Conservation (phyloP, 1,284 basidiomycete genomes). For the Malassezia nana region DNA sequence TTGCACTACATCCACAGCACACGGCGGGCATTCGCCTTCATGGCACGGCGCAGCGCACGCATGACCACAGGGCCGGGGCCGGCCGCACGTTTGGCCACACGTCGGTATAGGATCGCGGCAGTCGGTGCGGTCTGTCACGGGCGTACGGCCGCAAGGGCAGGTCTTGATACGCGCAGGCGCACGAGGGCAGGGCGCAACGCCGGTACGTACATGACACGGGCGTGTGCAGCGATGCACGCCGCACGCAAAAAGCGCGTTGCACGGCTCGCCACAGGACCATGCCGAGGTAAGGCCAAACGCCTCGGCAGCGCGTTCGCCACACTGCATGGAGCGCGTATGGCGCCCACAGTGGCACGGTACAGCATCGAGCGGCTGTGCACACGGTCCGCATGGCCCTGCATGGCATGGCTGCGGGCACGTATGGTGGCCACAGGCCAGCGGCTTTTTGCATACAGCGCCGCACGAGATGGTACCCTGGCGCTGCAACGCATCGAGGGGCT, state of each 20-base stretch:
- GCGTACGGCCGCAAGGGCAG: constrained; percentile 38
- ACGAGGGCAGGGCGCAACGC: constrained; percentile 26
- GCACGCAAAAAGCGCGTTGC: constrained; percentile 33
- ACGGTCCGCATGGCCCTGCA: constrained; percentile 31
- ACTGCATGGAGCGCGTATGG: constrained; percentile 28
- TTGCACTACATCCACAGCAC: constrained; percentile 27
- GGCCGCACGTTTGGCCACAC: constrained; percentile 30
- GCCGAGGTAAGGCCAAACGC: background rate
- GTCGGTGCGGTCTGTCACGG: constrained; percentile 19
- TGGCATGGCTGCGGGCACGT: constrained; percentile 34
- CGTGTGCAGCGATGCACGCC: constrained; percentile 32
- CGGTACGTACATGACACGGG: constrained; percentile 30
- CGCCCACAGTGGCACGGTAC: constrained; percentile 41
- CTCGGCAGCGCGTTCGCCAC: constrained; percentile 28
- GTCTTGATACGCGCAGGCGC: constrained; percentile 29
- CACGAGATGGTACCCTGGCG: constrained; percentile 29
- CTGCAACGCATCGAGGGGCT: constrained; percentile 2
- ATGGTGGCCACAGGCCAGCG: constrained; percentile 39
- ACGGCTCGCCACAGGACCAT: constrained; percentile 24
- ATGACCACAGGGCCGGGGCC: constrained; percentile 33
- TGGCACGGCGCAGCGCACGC: constrained; percentile 32
- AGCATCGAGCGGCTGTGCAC: constrained; percentile 19
- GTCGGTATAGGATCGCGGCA: constrained; percentile 40
- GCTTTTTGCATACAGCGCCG: constrained; percentile 28
- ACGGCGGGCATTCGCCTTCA: constrained; percentile 38